Base-by-base conservation (phyloP, 2,329 filamentous ascomycete species). In the Ophiocordyceps unilateralis region DNA sequence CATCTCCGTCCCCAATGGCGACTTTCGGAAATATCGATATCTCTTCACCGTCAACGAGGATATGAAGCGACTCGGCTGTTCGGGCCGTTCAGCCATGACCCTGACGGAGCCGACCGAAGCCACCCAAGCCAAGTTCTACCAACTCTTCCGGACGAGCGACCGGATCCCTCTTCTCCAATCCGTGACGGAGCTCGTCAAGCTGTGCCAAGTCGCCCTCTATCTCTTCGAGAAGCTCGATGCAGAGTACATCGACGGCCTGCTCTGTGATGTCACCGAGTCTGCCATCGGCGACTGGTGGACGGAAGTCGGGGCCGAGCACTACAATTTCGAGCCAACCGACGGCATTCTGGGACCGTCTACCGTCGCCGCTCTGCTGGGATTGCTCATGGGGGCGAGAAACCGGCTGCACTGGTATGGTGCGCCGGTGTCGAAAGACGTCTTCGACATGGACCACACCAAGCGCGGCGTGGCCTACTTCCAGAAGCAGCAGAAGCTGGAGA, bases 211-310 rank as follows among this genome's bases (percentile, higher is more conserved):
- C 28, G 87, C 91, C 0, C 65, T 98, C 46, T 81, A 84, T 55
- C 68, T 95, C 46, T 98, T 95, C 60, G 84, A 81, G 43, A 86
- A 88, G 57, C 67, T 96, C 6, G 80, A 84, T n/a, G 73, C 81
- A 24, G 83, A 88, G 49, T 96, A 93, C 57, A 83, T 85, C 8
- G 91, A 98, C 54, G 91, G 91, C 0, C 64, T 95, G 21, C 72
- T 98, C 3, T 98, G 91, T 58, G 91, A 98, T 62, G 70, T 91
- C 38, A 96, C 91, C 0, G 91, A 98, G 58, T 80, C 74, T 47
- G 86, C 88, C 2, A 78, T 96, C 52, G 81, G 80, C 47, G 84
- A 95, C 58, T 98, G 91, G 91, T 96, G 91, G 91, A 80, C 83
- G 1, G 85, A 94, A 53, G 81, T 95, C 46, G 91, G 91, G 2